Conservation (phyloP, 257 asterid species). For the Galeopsis tetrahit region DNA sequence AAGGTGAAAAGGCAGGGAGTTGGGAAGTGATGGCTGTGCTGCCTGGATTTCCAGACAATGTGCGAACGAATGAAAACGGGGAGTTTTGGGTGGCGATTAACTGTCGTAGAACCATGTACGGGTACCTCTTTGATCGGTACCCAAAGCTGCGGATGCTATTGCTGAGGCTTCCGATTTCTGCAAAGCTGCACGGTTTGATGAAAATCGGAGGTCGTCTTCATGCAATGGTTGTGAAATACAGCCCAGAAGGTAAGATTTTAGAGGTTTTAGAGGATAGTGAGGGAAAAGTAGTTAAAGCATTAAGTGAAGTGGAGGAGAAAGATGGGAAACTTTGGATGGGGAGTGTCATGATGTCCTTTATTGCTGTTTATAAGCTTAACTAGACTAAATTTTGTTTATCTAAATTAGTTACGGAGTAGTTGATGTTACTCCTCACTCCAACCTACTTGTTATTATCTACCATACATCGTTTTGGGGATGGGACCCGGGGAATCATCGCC, state of each 20-base stretch:
- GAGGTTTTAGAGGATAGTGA: slow-evolving; percentile 64
- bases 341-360: slow-evolving; percentile 74
- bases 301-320: slow-evolving; percentile 80
- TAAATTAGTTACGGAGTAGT: too few species aligned
- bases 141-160: slow-evolving; percentile 51
- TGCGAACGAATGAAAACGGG: slow-evolving; percentile 69
- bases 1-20: slow-evolving; percentile 72
- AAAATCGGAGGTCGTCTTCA: slow-evolving; percentile 72
- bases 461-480: too few species aligned
- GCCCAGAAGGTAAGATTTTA: slow-evolving; percentile 72
- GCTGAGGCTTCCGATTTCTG: slow-evolving; percentile 73
- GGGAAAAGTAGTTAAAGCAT: slow-evolving; percentile 76
- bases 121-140: slow-evolving; percentile 46
- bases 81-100: slow-evolving; percentile 87
- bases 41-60: slow-evolving; percentile 81
- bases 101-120: slow-evolving; percentile 60
- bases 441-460: too few species aligned
- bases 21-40: slow-evolving; percentile 66
- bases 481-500: too few species aligned
- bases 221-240: slow-evolving; percentile 62
- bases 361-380: slow-evolving; percentile 63
- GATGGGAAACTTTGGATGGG: slow-evolving; percentile 91
- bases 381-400: not conserved
- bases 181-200: slow-evolving; percentile 57
- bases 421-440: too few species aligned